Percentiles rank a stretch among this genome's conserved stretches.
Evolutionary conservation across 495 filamentous ascomycete genomes (phyloP).

Genomic region (Penicillium arizonense): DNA sequence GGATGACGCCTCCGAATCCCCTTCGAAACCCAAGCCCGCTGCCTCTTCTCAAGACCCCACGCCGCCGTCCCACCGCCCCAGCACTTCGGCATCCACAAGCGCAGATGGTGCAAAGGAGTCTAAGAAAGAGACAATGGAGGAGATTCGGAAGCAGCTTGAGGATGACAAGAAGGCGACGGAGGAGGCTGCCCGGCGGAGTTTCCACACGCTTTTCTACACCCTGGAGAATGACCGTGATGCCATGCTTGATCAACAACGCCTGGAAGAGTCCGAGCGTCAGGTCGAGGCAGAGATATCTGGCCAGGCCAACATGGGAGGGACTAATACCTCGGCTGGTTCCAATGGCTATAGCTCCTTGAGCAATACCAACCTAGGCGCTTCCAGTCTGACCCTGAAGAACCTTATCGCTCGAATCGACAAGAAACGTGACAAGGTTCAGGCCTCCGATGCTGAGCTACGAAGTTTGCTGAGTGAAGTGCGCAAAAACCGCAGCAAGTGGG

Average conservation of each 20-base stretch:
- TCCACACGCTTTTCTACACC: conserved; percentile 90
- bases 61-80: conserved; percentile 28
- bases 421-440: conserved; percentile 80
- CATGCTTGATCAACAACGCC: conserved; percentile 95
- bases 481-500: conserved; percentile 98
- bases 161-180: conserved; percentile 92
- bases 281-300: conserved; percentile 90
- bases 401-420: conserved; percentile 93
- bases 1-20: conserved; percentile 48
- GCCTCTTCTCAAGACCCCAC: conserved; percentile 39
- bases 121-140: conserved; percentile 69
- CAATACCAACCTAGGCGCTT: conserved; percentile 90
- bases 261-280: conserved; percentile 94
- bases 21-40: conserved; percentile 59
- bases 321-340: conserved; percentile 43
- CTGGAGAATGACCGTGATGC: conserved; percentile 91
- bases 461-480: conserved; percentile 93
- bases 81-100: conserved; percentile 25
- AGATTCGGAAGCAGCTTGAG: conserved; percentile 89
- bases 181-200: conserved; percentile 83
- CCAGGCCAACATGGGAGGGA: conserved; percentile 51
- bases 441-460: conserved; percentile 89
- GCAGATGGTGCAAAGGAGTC: conserved; percentile 38
- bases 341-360: conserved; percentile 80
- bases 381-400: conserved; percentile 95